Conservation (phyloP, 306 rosid genomes). For the Acacia crassicarpa region DNA sequence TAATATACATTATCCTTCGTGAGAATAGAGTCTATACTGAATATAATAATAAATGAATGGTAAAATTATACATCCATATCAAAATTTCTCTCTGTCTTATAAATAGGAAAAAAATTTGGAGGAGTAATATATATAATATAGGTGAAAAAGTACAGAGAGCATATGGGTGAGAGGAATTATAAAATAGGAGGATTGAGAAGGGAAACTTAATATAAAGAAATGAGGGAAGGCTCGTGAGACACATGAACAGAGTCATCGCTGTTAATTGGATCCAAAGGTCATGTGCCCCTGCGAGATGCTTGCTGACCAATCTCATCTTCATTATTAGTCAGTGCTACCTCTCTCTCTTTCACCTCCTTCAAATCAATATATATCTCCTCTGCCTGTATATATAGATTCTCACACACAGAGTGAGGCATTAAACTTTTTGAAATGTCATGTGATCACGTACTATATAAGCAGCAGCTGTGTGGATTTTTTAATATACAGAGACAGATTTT, state of each 20-base stretch:
- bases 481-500: not conserved
- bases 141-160: conserved; percentile 30
- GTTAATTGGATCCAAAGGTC: conserved; percentile 52
- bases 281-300: conserved; percentile 54
- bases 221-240: conserved; percentile 35
- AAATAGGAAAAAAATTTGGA: too few species aligned
- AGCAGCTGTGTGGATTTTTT: conserved; percentile 19
- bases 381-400: not conserved
- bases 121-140: not conserved
- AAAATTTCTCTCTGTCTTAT: too few species aligned
- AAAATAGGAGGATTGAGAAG: conserved; percentile 23
- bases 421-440: conserved; percentile 20
- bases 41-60: too few species aligned
- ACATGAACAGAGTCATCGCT: conserved; percentile 48
- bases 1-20: too few species aligned
- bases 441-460: conserved; percentile 18
- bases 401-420: not conserved
- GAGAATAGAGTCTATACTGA: too few species aligned
- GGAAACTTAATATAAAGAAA: conserved; percentile 28
- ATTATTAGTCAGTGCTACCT: conserved; percentile 7
- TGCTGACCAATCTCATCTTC: conserved; percentile 50
- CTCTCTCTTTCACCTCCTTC: not conserved
- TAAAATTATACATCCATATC: too few species aligned
- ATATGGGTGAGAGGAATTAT: conserved; percentile 31
- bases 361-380: not conserved